phyloP scores from a whole-genome alignment of 371 early-diverging fungal genomes.

The Mortierella sp. region DNA sequence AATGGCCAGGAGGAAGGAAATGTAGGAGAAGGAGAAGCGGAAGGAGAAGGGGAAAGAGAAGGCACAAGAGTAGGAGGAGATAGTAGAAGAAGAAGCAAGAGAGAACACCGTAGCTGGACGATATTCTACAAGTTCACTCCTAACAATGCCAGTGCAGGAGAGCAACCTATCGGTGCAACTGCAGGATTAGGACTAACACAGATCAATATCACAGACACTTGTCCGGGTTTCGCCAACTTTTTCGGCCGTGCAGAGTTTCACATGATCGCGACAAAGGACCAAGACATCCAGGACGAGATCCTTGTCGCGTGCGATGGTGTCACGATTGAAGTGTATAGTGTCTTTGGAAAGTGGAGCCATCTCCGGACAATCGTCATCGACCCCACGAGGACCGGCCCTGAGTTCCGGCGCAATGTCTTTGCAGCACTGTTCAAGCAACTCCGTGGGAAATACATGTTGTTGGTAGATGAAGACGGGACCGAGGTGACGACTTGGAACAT shows the following conservation, averaged over 20 bases:
- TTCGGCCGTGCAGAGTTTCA: not conserved
- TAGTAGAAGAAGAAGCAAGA: not conserved
- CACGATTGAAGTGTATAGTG: slow-evolving; percentile 1
- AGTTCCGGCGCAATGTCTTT: not conserved
- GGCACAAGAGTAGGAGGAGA: not conserved
- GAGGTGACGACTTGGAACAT: slow-evolving; percentile 5
- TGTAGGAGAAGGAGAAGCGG: not conserved
- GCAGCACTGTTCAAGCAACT: not conserved
- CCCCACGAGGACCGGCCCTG: not conserved
- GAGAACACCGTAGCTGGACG: not conserved
- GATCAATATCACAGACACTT: not conserved
- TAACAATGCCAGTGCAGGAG: not conserved
- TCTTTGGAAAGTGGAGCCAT: slow-evolving; percentile 4
- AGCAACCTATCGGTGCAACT: not conserved
- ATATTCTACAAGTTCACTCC: not conserved
- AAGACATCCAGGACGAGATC: not conserved
- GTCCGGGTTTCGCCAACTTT: not conserved
- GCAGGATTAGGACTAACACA: not conserved
- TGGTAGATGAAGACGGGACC: not conserved
- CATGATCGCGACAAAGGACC: not conserved
- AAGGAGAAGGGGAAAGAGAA: not conserved
- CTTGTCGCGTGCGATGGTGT: not conserved
- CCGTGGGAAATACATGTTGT: not conserved
- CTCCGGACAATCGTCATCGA: slow-evolving; percentile 4
- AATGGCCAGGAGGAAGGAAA: not conserved